Conservation (phyloP, 768 basidiomycete species). For the Trametopsis cervina region DNA sequence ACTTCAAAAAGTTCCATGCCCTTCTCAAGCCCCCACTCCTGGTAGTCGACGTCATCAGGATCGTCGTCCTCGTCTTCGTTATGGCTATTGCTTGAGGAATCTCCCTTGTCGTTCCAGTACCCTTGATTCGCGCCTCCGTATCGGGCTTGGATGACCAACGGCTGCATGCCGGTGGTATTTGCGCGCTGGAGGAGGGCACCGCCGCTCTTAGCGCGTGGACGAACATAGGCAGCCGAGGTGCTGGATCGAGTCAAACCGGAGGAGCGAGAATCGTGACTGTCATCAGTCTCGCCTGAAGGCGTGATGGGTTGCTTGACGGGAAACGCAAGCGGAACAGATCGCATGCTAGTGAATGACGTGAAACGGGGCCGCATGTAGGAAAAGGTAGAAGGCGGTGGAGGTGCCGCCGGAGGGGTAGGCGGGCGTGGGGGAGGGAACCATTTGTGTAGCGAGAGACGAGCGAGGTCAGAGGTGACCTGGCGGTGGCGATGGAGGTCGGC, state of each 20-base stretch:
- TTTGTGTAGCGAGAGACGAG: slow-evolving; percentile 73
- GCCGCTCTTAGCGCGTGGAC: slow-evolving; percentile 38
- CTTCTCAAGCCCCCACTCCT: slow-evolving; percentile 73
- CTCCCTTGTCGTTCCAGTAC: slow-evolving; percentile 49
- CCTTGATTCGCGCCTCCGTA: slow-evolving; percentile 34
- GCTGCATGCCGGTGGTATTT: slow-evolving; percentile 14
- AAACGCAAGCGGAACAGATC: slow-evolving; percentile 50
- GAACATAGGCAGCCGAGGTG: slow-evolving; percentile 26
- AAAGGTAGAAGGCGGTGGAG: slow-evolving; percentile 54
- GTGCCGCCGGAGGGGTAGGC: slow-evolving; percentile 57
- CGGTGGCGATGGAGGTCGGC: slow-evolving; percentile 69
- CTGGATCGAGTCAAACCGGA: slow-evolving; percentile 33
- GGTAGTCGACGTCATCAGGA: slow-evolving; percentile 38
- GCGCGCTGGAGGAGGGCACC: slow-evolving; percentile 26
- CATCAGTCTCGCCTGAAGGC: slow-evolving; percentile 59
- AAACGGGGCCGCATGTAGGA: slow-evolving; percentile 77
- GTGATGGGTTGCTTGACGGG: slow-evolving; percentile 41
- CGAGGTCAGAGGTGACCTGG: slow-evolving; percentile 75
- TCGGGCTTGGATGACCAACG: slow-evolving; percentile 35
- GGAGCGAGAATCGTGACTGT: slow-evolving; percentile 41
- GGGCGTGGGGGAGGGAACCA: slow-evolving; percentile 84
- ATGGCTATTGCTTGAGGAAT: slow-evolving; percentile 60
- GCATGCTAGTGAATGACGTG: slow-evolving; percentile 61
- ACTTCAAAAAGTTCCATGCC: slow-evolving; percentile 89
- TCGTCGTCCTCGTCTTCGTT: slow-evolving; percentile 50